phyloP scores from a whole-genome alignment of 164 flowering plant genomes.

The Pachysandra terminalis region DNA sequence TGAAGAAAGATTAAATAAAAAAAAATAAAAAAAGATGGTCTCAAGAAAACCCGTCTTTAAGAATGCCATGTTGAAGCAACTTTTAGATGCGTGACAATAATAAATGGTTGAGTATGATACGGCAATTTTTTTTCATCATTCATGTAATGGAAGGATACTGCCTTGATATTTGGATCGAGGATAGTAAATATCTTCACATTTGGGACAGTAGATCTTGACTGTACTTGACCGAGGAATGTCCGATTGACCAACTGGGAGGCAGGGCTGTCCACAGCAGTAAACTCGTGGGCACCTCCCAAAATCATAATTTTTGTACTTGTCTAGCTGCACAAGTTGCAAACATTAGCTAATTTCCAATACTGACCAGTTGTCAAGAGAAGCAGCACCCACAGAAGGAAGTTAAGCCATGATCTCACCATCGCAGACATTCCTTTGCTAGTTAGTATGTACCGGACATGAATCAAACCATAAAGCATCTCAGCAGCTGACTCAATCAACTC shows the following conservation, averaged over 20 bases:
- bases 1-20: neutral
- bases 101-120: neutral
- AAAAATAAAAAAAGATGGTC: too few relatives aligned
- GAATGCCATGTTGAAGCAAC: neutral
- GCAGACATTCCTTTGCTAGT: slow-evolving; percentile 83
- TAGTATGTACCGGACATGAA: slow-evolving; percentile 74
- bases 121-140: neutral
- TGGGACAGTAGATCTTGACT: slow-evolving; percentile 82
- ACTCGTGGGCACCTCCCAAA: slow-evolving; percentile 94
- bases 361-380: neutral
- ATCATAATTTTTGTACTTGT: slow-evolving; percentile 78
- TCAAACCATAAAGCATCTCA: slow-evolving; percentile 84
- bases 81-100: neutral
- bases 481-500: slow-evolving; percentile 83
- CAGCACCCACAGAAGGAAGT: neutral
- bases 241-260: slow-evolving; percentile 87
- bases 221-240: slow-evolving; percentile 86
- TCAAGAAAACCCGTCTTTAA: neutral
- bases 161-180: slow-evolving; percentile 86
- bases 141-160: slow-evolving; percentile 51
- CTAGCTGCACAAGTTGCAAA: slow-evolving; percentile 46
- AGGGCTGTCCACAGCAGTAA: slow-evolving; percentile 83
- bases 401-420: slow-evolving; percentile 45
- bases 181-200: slow-evolving; percentile 81
- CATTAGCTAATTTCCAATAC: slow-evolving; percentile 2